These are phyloP conservation scores for Pleurotus sapidus DNA, from an alignment of 768 basidiomycete species.

Conservation along the genomic window DNA sequence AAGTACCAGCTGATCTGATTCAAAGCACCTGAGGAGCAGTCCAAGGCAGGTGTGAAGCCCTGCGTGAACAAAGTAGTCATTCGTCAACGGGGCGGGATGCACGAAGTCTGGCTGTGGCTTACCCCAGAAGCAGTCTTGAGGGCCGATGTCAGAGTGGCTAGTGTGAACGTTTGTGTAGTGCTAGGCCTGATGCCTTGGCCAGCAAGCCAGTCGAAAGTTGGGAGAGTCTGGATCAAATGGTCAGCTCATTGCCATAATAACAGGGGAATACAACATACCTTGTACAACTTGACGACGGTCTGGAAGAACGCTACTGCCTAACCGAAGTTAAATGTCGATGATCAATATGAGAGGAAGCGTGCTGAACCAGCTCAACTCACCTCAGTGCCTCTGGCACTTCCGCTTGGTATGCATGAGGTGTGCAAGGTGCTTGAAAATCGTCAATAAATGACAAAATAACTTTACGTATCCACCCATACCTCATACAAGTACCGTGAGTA, in stretches of 20 bases:
- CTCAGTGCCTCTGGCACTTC: conserved; percentile 58
- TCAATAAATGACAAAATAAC: neutral
- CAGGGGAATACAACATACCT: conserved; percentile 18
- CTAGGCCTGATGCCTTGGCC: conserved; percentile 74
- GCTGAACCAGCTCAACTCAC: conserved; percentile 22
- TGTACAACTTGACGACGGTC: conserved; percentile 46
- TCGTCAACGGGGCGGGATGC: neutral
- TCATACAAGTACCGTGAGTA: conserved; percentile 62
- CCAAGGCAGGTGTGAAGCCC: conserved; percentile 44
- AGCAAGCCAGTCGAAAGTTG: conserved; percentile 72
- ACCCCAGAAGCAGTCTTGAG: conserved; percentile 50
- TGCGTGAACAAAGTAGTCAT: conserved; percentile 13
- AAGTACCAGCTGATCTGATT: conserved; percentile 52
- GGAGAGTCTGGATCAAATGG: conserved; percentile 42
- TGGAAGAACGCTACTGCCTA: conserved; percentile 67
- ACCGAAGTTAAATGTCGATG: no score
- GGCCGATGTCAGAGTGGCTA: conserved; percentile 53
- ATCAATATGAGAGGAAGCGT: neutral
- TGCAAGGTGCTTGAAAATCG: conserved; percentile 50
- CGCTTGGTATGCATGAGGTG: conserved; percentile 51
- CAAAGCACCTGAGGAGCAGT: conserved; percentile 37
- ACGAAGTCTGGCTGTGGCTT: conserved; percentile 1
- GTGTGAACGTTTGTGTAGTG: conserved; percentile 50
- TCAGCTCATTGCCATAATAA: neutral
- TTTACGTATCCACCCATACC: conserved; percentile 20